Base-by-base conservation (phyloP, 768 basidiomycete species). In the Lactarius psammicola region DNA sequence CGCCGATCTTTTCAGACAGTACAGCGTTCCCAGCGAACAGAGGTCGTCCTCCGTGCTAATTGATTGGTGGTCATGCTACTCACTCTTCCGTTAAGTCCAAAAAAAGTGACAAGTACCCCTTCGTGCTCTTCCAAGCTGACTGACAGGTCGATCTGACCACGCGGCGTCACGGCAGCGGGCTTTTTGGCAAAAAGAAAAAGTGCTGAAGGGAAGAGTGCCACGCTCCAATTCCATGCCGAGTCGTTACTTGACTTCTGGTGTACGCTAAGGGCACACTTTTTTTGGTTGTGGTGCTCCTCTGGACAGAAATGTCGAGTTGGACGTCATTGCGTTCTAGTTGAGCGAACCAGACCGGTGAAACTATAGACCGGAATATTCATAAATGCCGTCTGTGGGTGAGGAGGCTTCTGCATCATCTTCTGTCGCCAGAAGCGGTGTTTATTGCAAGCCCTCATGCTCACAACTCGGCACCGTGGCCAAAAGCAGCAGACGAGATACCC, bases 361-460 rank as follows among this genome's bases (percentile, higher is more conserved):
- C 6, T 49, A 7, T n/a, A n/a, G 20, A 55, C 31, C 31, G 28
- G 31, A 55, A 55, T 38, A 49, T 33, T 20, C 44, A 42, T 33
- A 33, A 56, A 10, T 33, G 30, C 33, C 60, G 42, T 33, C 34
- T 23, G 36, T 18, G 33, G n/a, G n/a, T n/a, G n/a, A n/a, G n/a
- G n/a, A n/a, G n/a, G 17, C 65, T 66, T 66, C 65, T 66, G 40
- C 56, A n/a, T 17, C 46, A 53, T 57, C 38, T 38, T 28, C 46
- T 62, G 46, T 62, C 65, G 49, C 49, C 17, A 23, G 15, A 13
- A 46, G 8, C 49, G 26, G n/a, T n/a, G n/a, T n/a, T n/a, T n/a
- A n/a, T n/a, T n/a, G n/a, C n/a, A n/a, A n/a, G n/a, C n/a, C 18
- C 49, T 15, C 49, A 51, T 51, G 49, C 49, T 26, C 49, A 51